Evolutionary conservation across 306 rosid genomes (phyloP).

Genomic region (Amphicarpaea edgeworthii): DNA sequence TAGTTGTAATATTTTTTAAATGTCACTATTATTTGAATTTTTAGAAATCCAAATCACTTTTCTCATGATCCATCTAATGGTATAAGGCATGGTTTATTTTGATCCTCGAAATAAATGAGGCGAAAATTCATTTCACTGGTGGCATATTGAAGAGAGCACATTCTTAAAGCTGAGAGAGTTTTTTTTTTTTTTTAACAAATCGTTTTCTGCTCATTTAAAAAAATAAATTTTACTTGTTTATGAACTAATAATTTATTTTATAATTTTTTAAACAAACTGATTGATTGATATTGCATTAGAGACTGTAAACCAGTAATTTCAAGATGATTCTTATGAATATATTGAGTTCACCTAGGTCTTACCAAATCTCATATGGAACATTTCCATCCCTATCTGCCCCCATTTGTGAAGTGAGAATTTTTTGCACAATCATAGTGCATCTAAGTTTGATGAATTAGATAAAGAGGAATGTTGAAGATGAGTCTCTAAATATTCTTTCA

Average conservation of each 20-base stretch:
- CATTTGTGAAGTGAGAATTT: background rate
- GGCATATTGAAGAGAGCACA: background rate
- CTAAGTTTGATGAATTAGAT: no score
- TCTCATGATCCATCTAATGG: background rate
- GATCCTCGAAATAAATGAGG: background rate
- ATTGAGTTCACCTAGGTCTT: background rate
- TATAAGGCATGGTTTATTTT: background rate
- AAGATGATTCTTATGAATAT: background rate
- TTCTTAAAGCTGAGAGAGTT: background rate
- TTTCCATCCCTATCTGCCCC: background rate
- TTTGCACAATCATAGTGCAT: background rate
- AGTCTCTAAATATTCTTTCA: no score
- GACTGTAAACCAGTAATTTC: background rate
- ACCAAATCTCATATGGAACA: background rate
- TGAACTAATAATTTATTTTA: no score
- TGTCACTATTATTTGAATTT: constrained; percentile 28
- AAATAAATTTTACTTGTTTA: no score
- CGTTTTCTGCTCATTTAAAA: no score
- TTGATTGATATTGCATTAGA: background rate
- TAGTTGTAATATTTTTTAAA: background rate
- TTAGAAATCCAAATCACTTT: constrained; percentile 2
- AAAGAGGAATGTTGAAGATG: no score
- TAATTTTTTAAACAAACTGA: no score
- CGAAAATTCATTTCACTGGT: background rate
- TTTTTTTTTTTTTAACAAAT: no score